A percentile compares a stretch with the other conserved stretches of the same genome.
phyloP scores from a whole-genome alignment of 352 stramenopile species.

The Phytophthora multivora region DNA sequence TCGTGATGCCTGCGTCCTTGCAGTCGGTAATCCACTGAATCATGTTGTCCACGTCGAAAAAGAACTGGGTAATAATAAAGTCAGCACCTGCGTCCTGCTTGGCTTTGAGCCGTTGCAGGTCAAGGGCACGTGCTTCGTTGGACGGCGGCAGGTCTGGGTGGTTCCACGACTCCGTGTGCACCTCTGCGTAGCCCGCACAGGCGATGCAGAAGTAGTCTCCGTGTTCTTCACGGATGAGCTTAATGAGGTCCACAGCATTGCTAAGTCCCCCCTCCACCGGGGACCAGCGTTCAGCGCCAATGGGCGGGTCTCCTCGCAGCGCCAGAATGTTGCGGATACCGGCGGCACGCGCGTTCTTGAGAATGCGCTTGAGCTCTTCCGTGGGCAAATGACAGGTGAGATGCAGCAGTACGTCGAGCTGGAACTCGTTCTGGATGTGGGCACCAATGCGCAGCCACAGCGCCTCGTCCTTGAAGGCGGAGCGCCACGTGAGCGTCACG shows the following conservation, averaged over 20 bases:
- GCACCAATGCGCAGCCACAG: conserved; percentile 90
- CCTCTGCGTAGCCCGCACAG: conserved; percentile 97
- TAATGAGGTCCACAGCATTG: conserved; percentile 96
- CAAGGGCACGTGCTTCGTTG: conserved; percentile 70
- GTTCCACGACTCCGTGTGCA: conserved; percentile 87
- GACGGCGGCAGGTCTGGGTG: conserved; percentile 82
- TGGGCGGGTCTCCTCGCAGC: conserved; percentile 95
- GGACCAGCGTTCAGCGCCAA: conserved; percentile 89
- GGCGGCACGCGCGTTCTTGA: conserved; percentile 67
- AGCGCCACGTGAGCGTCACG: conserved; percentile 90
- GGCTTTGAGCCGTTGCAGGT: conserved; percentile 97
- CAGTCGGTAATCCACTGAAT: conserved; percentile 95
- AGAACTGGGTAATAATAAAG: conserved; percentile 99
- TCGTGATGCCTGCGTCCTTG: conserved; percentile 90
- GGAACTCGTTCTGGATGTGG: conserved; percentile 89
- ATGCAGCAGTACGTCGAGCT: conserved; percentile 82
- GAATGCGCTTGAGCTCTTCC: conserved; percentile 66
- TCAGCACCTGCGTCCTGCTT: conserved; percentile 97
- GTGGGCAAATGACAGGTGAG: conserved; percentile 79
- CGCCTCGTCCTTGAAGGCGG: conserved; percentile 87
- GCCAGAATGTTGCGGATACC: conserved; percentile 99
- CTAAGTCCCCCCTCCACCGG: conserved; percentile 89
- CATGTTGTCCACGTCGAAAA: conserved; percentile 98
- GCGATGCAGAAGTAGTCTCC: conserved; percentile 97
- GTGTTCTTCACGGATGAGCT: conserved; percentile 96